Evolutionary conservation across 2,329 filamentous ascomycete genomes (phyloP), one percentile per base, ranked within the genome.

Genomic region (Fusarium circinatum): DNA sequence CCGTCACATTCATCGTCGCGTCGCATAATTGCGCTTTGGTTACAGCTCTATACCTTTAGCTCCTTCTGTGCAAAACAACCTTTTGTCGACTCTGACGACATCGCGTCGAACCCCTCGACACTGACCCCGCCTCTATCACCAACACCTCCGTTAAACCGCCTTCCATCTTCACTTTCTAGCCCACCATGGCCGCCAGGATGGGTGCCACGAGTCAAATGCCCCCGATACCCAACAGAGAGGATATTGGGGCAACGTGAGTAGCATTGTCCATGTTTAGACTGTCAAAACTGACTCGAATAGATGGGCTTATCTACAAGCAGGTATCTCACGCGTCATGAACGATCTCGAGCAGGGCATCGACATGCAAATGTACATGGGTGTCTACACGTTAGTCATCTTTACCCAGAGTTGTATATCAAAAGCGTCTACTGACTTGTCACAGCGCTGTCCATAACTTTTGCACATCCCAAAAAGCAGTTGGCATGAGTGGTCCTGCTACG

Each of bases 391-490:
- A 59, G 78, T 77, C 41, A 61, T 62, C 28, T 26, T 48, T 15
- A n/a, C n/a, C 51, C 24, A 24, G 34, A 45, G 7, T 42, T 9
- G 10, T 18, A 48, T 42, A 45, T 39, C 26, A 30, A 47, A 41
- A 28, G 58, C 34, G 13, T 8, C 60, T 60, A 47, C 84, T 89
- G 75, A 89, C 79, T 26, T 44, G 51, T 51, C 56, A 62, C 81
- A 95, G 89, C 60, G 95, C 95, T 70, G 96, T 99, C 56, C 96
- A 99, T 85, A 98, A 99, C 86, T 99, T 99, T 84, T 99, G 96
- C 83, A 99, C 96, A 64, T 98, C 96, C 30, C 96, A 98, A 83
- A 98, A 98, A 82, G 94, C 94, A 3, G 91, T 95, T 49, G 89
- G 90, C n/a, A 87, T 89, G 59, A 84, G 83, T 20, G 79, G 80